Evolutionary conservation across 2,329 filamentous ascomycete species (phyloP).

Genomic region (Fusarium odoratissimum): DNA sequence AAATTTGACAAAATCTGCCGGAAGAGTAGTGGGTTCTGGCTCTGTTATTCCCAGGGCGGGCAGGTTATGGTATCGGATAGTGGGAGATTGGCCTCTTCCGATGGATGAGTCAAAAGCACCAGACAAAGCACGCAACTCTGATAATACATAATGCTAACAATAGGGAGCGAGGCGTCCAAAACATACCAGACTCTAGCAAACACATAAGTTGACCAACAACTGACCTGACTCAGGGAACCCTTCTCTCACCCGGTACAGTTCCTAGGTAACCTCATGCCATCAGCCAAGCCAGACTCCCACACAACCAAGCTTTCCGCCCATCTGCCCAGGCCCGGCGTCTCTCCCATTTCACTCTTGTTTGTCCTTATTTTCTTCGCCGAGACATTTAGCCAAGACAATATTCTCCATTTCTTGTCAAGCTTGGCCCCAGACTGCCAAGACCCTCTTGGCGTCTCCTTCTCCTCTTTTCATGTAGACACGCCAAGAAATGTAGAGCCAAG

Average conservation of each 20-base stretch:
- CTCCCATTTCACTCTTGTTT: neutral
- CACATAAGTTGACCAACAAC: neutral
- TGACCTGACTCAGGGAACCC: neutral
- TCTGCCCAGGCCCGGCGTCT: neutral
- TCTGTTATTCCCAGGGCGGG: conserved; percentile 5
- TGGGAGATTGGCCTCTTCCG: neutral
- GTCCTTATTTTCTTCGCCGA: conserved; percentile 22
- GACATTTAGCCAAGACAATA: conserved; percentile 16
- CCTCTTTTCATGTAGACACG: neutral
- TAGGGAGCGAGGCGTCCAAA: neutral
- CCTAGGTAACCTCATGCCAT: conserved; percentile 15
- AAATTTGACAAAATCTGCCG: conserved; percentile 8
- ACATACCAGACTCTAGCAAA: neutral
- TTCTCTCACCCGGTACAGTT: neutral
- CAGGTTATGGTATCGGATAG: neutral
- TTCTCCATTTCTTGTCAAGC: conserved; percentile 21
- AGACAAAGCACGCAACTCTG: conserved; percentile 2
- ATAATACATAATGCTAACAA: neutral
- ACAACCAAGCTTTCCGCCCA: conserved; percentile 45
- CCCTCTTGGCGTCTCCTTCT: conserved; percentile 17
- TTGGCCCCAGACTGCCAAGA: conserved; percentile 28
- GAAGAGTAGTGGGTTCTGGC: conserved; percentile 17
- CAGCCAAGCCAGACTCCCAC: conserved; percentile 40
- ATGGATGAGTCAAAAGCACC: conserved; percentile 3
- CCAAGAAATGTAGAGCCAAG: conserved; percentile 24